A percentile compares a stretch with the other conserved stretches of the same genome.
Evolutionary conservation across 2,329 filamentous ascomycete species (phyloP).

Genomic region (Talaromyces marneffei): DNA sequence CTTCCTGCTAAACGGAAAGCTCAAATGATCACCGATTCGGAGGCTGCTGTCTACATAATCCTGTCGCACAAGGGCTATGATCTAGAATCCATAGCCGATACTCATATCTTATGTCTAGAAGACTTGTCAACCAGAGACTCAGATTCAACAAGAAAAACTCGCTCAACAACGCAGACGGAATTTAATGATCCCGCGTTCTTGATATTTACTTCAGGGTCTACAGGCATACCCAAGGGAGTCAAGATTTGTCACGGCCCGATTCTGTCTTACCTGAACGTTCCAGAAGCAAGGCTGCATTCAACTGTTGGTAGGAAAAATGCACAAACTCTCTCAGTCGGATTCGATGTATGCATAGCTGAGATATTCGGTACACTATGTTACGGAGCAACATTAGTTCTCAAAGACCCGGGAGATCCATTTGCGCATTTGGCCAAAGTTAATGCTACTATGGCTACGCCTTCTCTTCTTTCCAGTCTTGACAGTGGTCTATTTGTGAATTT

Average conservation of each 20-base stretch:
- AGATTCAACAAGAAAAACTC: neutral
- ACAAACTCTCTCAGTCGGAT: conserved; percentile 38
- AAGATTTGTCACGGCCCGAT: neutral
- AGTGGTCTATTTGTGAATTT: conserved; percentile 28
- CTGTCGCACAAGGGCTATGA: neutral
- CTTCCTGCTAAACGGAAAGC: neutral
- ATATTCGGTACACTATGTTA: conserved; percentile 36
- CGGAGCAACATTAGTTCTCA: conserved; percentile 20
- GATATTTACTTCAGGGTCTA: neutral
- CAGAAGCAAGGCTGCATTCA: neutral
- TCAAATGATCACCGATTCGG: neutral
- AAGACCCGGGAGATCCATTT: conserved; percentile 23
- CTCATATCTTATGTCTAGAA: neutral
- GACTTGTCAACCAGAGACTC: neutral
- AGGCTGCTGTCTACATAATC: neutral
- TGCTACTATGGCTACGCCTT: conserved; percentile 37
- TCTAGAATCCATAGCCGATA: neutral
- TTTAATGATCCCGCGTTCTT: neutral
- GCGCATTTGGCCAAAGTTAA: conserved; percentile 26
- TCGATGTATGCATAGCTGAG: conserved; percentile 41
- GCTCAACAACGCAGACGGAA: neutral
- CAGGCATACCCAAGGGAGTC: conserved; percentile 5
- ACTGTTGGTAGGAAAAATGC: conserved; percentile 25
- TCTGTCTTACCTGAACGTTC: neutral
- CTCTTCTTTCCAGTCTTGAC: conserved; percentile 29